A percentile compares a stretch with the other conserved stretches of the same genome.
These are phyloP conservation scores for Sodiomyces alkalinus DNA, from an alignment of 2,329 filamentous ascomycete species.

Conservation along the genomic window DNA sequence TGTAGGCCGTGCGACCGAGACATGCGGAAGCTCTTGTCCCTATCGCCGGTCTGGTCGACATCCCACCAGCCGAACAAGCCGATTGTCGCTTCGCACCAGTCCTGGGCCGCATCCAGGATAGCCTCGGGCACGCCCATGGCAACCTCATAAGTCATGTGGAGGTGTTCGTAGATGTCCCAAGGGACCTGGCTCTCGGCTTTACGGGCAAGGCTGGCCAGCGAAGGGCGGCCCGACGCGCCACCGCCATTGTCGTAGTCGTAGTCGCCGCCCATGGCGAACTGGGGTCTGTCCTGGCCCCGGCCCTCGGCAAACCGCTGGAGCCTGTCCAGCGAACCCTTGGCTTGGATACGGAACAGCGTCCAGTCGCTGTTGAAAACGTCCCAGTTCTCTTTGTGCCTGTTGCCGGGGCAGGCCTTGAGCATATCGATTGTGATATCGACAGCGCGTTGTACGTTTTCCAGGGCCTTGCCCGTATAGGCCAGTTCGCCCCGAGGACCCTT, in stretches of 20 bases:
- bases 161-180: constrained; percentile 77
- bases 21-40: constrained; percentile 22
- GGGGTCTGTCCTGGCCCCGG: constrained; percentile 27
- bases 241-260: constrained; percentile 15
- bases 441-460: constrained; percentile 65
- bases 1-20: constrained; percentile 28
- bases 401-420: constrained; percentile 56
- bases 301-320: constrained; percentile 71
- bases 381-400: constrained; percentile 41
- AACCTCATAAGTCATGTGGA: constrained; percentile 68
- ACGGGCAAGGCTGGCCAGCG: constrained; percentile 50
- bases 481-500: constrained; percentile 48
- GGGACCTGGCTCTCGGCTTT: constrained; percentile 78
- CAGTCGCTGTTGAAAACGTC: constrained; percentile 70
- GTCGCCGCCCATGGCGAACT: constrained; percentile 13
- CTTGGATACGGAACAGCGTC: constrained; percentile 66
- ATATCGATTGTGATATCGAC: constrained; percentile 52
- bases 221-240: constrained; percentile 26
- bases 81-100: constrained; percentile 84
- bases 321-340: constrained; percentile 51
- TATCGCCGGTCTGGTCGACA: constrained; percentile 29
- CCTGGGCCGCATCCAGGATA: constrained; percentile 63
- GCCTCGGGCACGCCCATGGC: constrained; percentile 61
- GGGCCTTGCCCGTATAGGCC: constrained; percentile 58
- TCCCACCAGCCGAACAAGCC: constrained; percentile 87